Percentiles rank a stretch among this genome's conserved stretches.
phyloP scores from a whole-genome alignment of 2,329 filamentous ascomycete genomes.

The Nemania sp. region DNA sequence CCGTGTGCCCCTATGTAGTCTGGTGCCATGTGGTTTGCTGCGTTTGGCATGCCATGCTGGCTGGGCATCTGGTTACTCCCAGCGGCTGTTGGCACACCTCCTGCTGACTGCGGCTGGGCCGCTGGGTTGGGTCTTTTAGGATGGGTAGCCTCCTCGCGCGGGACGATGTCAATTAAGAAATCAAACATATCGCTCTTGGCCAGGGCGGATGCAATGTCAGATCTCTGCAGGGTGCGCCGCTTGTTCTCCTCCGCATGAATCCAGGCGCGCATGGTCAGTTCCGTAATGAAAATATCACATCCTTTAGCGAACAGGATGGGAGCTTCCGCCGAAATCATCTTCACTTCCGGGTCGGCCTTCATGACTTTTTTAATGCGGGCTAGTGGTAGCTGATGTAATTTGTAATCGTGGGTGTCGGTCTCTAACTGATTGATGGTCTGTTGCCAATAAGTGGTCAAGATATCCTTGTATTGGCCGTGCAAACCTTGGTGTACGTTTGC shows the following conservation, averaged over 20 bases:
- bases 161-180: slow-evolving; percentile 98
- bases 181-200: slow-evolving; percentile 99
- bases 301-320: slow-evolving; percentile 98
- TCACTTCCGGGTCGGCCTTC: slow-evolving; percentile 98
- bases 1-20: slow-evolving; percentile 68
- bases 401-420: slow-evolving; percentile 95
- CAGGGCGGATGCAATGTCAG: slow-evolving; percentile 92
- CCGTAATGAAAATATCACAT: slow-evolving; percentile 98
- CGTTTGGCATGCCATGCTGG: slow-evolving; percentile 55
- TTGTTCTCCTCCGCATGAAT: slow-evolving; percentile 99
- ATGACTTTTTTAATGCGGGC: slow-evolving; percentile 99
- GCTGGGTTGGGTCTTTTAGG: slow-evolving; percentile 69
- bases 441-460: slow-evolving; percentile 98
- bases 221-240: slow-evolving; percentile 88
- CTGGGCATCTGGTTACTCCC: slow-evolving; percentile 54
- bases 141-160: slow-evolving; percentile 88
- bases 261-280: slow-evolving; percentile 98
- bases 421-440: slow-evolving; percentile 96
- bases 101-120: slow-evolving; percentile 51
- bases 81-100: slow-evolving; percentile 48
- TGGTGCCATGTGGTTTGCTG: slow-evolving; percentile 64
- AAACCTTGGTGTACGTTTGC: slow-evolving; percentile 97
- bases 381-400: slow-evolving; percentile 92
- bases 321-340: slow-evolving; percentile 99
- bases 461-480: slow-evolving; percentile 90